Evolutionary conservation across 2,329 filamentous ascomycete genomes (phyloP).

Genomic region (Basipetospora sp.): DNA sequence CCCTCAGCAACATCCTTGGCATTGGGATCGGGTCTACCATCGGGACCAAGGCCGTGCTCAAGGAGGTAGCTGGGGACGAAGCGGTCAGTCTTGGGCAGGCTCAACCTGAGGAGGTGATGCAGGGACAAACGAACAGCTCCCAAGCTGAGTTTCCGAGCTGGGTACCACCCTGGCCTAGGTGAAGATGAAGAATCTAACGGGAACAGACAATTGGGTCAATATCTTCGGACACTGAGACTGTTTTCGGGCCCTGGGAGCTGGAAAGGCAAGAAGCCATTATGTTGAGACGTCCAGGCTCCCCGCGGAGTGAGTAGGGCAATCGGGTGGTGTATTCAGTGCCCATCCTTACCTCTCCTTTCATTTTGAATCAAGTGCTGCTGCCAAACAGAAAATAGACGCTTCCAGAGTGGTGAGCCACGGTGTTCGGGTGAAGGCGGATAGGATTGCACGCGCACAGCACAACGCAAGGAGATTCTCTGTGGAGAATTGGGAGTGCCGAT

Average conservation of each 20-base stretch:
- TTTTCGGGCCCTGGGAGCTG: no score
- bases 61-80: slow-evolving; percentile 46
- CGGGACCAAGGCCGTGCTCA: slow-evolving; percentile 53
- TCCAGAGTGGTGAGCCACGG: no score
- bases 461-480: not conserved
- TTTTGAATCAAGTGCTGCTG: slow-evolving; percentile 19
- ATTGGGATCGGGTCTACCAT: slow-evolving; percentile 50
- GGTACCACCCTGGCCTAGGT: slow-evolving; percentile 54
- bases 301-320: no score
- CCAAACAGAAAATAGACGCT: not conserved
- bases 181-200: slow-evolving; percentile 45
- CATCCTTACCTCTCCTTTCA: slow-evolving; percentile 42
- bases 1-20: slow-evolving; percentile 40
- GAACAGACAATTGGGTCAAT: not conserved
- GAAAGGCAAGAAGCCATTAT: no score
- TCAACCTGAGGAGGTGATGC: no score
- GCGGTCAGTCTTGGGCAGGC: no score
- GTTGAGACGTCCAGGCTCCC: no score
- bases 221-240: not conserved
- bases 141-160: slow-evolving; percentile 63
- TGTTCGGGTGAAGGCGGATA: not conserved
- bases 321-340: no score
- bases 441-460: slow-evolving; percentile 6
- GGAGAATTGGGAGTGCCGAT: not conserved
- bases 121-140: slow-evolving; percentile 56